These are phyloP conservation scores for Aureobasidium zeae DNA, from an alignment of 2,329 filamentous ascomycete genomes.

Conservation along the genomic window DNA sequence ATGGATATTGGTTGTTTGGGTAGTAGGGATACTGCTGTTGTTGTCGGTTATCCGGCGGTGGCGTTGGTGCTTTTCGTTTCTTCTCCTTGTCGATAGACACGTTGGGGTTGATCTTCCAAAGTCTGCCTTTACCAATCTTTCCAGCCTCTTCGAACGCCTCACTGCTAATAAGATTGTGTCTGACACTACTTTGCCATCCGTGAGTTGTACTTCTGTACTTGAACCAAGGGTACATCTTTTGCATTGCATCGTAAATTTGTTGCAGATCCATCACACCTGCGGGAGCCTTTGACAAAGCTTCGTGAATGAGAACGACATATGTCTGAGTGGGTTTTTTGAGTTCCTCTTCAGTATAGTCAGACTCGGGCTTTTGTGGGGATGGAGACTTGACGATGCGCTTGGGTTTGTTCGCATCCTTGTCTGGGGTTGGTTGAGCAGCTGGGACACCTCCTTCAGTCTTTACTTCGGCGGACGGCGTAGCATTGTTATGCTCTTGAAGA, in stretches of 20 bases:
- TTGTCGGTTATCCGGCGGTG: conserved; percentile 21
- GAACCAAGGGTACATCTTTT: conserved; percentile 55
- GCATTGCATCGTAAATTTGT: conserved; percentile 56
- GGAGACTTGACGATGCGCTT: conserved; percentile 48
- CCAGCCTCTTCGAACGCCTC: conserved; percentile 52
- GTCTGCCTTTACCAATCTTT: conserved; percentile 52
- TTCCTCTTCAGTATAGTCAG: conserved; percentile 64
- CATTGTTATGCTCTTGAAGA: conserved; percentile 8
- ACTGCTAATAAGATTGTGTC: conserved; percentile 54
- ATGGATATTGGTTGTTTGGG: conserved; percentile 17
- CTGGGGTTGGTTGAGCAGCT: conserved; percentile 11
- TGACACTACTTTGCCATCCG: conserved; percentile 59
- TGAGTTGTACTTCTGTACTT: conserved; percentile 50
- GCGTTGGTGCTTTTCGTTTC: conserved; percentile 43
- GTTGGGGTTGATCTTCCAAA: conserved; percentile 52
- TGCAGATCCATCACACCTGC: conserved; percentile 53
- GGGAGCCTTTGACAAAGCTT: conserved; percentile 48
- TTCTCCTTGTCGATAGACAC: conserved; percentile 49
- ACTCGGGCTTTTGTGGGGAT: conserved; percentile 53
- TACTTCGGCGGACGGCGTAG: conserved; percentile 8
- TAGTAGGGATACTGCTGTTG: conserved; percentile 18
- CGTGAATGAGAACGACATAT: conserved; percentile 56
- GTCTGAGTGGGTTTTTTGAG: conserved; percentile 58
- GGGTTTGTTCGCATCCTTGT: conserved; percentile 28
- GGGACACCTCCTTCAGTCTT: conserved; percentile 4